Evolutionary conservation across 2,329 filamentous ascomycete species (phyloP).

Genomic region (Pyrenochaeta sp.): DNA sequence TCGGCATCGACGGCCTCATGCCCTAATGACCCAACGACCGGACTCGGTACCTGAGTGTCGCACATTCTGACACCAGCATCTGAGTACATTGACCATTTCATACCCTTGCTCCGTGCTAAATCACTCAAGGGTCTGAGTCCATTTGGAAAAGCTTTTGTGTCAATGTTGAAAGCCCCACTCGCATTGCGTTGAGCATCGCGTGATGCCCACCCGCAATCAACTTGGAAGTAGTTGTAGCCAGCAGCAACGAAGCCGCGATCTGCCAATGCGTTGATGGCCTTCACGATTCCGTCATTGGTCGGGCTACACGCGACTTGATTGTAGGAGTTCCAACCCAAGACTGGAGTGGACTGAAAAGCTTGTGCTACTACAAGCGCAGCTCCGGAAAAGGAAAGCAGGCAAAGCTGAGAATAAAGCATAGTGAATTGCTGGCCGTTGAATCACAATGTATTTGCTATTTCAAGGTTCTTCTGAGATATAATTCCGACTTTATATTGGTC

Average conservation of each 20-base stretch:
- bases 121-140: slow-evolving; percentile 26
- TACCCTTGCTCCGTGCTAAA: slow-evolving; percentile 26
- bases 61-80: slow-evolving; percentile 30
- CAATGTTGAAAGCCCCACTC: slow-evolving; percentile 52
- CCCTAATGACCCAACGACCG: slow-evolving; percentile 20
- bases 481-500: too few relatives aligned
- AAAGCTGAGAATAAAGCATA: too few relatives aligned
- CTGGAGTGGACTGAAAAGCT: too few relatives aligned
- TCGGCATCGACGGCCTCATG: slow-evolving; percentile 25
- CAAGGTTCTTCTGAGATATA: too few relatives aligned
- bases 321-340: slow-evolving; percentile 65
- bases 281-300: slow-evolving; percentile 57
- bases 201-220: slow-evolving; percentile 66
- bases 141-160: slow-evolving; percentile 19
- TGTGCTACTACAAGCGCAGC: too few relatives aligned
- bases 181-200: slow-evolving; percentile 47
- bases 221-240: slow-evolving; percentile 65
- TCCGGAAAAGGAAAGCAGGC: too few relatives aligned
- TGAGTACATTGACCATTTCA: slow-evolving; percentile 34
- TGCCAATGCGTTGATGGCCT: slow-evolving; percentile 62
- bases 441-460: too few relatives aligned
- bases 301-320: slow-evolving; percentile 63
- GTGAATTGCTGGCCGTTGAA: too few relatives aligned
- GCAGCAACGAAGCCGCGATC: slow-evolving; percentile 59
- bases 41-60: slow-evolving; percentile 21